Evolutionary conservation across 2,329 filamentous ascomycete genomes (phyloP).

Genomic region (Cytospora piceae): DNA sequence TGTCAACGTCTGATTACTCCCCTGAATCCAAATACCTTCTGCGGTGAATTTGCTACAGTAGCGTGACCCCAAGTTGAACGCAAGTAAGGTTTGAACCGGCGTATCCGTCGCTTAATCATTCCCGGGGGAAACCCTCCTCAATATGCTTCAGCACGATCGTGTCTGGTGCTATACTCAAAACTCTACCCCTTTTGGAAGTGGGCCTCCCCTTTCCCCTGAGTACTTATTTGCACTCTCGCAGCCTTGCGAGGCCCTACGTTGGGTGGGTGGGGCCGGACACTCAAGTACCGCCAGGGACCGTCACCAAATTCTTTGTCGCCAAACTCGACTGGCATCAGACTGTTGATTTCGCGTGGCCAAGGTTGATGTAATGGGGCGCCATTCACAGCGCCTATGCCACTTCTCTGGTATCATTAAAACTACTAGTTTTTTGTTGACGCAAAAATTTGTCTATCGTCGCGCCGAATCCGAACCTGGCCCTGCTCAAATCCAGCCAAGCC

Average conservation of each 20-base stretch:
- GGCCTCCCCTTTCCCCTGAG: background rate
- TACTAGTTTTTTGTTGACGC: slow-evolving; percentile 23
- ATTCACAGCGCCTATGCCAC: slow-evolving; percentile 5
- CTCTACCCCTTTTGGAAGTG: background rate
- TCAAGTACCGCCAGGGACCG: background rate
- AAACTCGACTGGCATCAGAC: background rate
- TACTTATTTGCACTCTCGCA: background rate
- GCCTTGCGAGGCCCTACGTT: background rate
- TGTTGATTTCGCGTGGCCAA: background rate
- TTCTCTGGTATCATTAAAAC: slow-evolving; percentile 30
- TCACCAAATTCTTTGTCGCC: background rate
- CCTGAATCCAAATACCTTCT: no score
- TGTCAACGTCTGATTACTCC: no score
- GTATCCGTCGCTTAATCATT: background rate
- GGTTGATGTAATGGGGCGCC: background rate
- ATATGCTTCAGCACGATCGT: background rate
- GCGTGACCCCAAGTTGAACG: no score
- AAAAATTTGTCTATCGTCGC: slow-evolving; percentile 15
- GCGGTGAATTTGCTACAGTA: no score
- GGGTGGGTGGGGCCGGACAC: background rate
- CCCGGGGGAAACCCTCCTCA: background rate
- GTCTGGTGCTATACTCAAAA: background rate
- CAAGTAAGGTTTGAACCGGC: background rate
- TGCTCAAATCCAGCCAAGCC: slow-evolving; percentile 1
- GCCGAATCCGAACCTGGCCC: slow-evolving; percentile 4